Evolutionary conservation across 306 rosid species (phyloP), one percentile per base, ranked within the genome.

Genomic region (Pachyrhizus erosus): DNA sequence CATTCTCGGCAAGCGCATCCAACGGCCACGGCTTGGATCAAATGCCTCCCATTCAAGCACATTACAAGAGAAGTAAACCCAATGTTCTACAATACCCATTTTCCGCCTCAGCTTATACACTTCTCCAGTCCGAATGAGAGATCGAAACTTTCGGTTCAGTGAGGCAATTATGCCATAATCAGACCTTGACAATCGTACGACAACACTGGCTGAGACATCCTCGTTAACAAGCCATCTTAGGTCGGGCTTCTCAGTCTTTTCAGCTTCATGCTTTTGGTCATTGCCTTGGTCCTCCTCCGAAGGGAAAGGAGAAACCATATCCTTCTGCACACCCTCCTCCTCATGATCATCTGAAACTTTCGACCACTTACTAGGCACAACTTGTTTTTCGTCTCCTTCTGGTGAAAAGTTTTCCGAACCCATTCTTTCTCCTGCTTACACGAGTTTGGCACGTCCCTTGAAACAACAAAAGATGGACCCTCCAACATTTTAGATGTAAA

Each of bases 21-120:
- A 90, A 9, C 83, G 90, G 5, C 69, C 43, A 1, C 73, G 39
- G 66, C 45, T 78, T 8, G 98, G 97, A 90, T 92, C 94, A 60
- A 83, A 92, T 37, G 92, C 97, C 46, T 88, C 89, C 98, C 98
- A 94, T 48, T 87, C 88, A 23, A 80, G 81, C 70, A 87, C 80
- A 42, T 65, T 70, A 73, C 96, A 92, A 12, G 98, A 92, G 78
- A 94, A 91, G 86, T 94, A 94, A 79, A 90, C 82, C 97, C 98
- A 94, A 75, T 91, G 87, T 70, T 94, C 98, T 2, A 83, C 66
- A 12, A 91, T 70, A 1, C 90, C 96, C 89, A 87, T 79, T 60
- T 77, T 72, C 45, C 84, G 76, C 85, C 98, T 87, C 5, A 89
- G 57, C 37, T 37, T 78, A 70, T 92, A 92, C 33, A 94, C 77